phyloP scores from a whole-genome alignment of 2,329 filamentous ascomycete genomes.

The Chrysosporium queenslandicum region DNA sequence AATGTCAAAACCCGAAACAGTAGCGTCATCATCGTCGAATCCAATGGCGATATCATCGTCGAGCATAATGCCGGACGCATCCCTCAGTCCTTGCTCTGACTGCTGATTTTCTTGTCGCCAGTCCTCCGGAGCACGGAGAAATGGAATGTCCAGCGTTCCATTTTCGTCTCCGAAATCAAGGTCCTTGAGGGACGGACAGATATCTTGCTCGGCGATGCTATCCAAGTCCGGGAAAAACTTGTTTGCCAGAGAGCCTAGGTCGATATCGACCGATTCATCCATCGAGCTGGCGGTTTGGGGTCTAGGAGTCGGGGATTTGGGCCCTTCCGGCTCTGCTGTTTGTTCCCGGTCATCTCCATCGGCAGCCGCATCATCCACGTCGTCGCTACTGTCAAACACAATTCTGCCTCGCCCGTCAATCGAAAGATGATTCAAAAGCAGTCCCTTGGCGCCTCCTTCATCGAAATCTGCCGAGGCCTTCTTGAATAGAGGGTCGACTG shows the following conservation, averaged over 20 bases:
- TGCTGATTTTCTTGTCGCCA: constrained; percentile 62
- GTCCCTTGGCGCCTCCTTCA: constrained; percentile 89
- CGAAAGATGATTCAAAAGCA: constrained; percentile 90
- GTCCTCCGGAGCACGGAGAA: constrained; percentile 79
- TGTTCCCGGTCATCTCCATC: constrained; percentile 27
- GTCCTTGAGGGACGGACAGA: constrained; percentile 88
- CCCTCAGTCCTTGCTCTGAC: constrained; percentile 42
- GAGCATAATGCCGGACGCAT: constrained; percentile 71
- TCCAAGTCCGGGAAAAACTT: constrained; percentile 79
- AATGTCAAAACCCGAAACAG: constrained; percentile 60
- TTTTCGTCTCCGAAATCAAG: constrained; percentile 84
- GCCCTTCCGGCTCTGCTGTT: constrained; percentile 38
- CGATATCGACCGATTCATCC: constrained; percentile 59
- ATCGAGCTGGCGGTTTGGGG: constrained; percentile 29
- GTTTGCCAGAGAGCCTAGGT: constrained; percentile 61
- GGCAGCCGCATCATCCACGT: constrained; percentile 49
- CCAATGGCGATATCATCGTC: constrained; percentile 77
- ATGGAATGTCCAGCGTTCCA: constrained; percentile 78
- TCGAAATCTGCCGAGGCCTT: constrained; percentile 98
- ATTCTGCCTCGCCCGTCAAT: constrained; percentile 88
- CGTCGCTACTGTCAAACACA: constrained; percentile 96
- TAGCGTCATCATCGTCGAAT: constrained; percentile 65
- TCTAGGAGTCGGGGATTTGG: constrained; percentile 25
- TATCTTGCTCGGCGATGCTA: constrained; percentile 70
- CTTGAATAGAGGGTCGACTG: constrained; percentile 97